Base-by-base conservation (phyloP, 2,329 filamentous ascomycete species). In the Beauveria australis region DNA sequence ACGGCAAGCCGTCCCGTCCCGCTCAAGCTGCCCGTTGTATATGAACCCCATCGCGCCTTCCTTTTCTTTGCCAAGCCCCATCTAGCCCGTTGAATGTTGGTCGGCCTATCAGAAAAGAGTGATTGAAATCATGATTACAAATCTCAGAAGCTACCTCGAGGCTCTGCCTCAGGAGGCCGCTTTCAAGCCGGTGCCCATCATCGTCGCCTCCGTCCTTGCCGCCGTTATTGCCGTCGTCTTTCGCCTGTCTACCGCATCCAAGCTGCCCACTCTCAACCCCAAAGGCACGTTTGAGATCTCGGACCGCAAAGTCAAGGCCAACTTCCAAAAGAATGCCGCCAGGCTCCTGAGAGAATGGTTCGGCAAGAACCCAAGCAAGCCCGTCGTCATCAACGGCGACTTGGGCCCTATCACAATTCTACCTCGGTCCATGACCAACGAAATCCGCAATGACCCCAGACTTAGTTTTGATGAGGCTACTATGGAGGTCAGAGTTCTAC, bases 381-480 rank as follows among this genome's bases (percentile, higher is more conserved):
- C 61, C 16, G 56, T 60, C n/a, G 22, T 53, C 19, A 41, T 60
- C 26, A 40, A 60, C 41, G 47, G 64, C 12, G 64, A 68, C 40
- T 53, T 62, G 22, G 67, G 67, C 3, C 60, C 63, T 12, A 30
- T 64, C 9, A 62, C 63, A 3, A 52, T 68, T 30, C 60, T 69
- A 0, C 67, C 67, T 1, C 24, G 61, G 3, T 49, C 26, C 12
- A 63, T 67, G 33, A 47, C 61, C 10, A 54, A 67, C 37, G 65
- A 66, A 2, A 66, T 68, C 16, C 65, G 67, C 10, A 68, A 68
- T 22, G 63, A 68, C 7, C 52, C 56, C 5, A 61, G 61, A 8
- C 61, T 68, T 8, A 59, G 60, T 54, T 65, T 68, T 37, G 41
- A 40, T 12, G 37, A 64, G 8, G 54, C 64, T 1, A 59, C 61